Percentiles rank a stretch among this genome's conserved stretches.
phyloP scores from a whole-genome alignment of 2,329 filamentous ascomycete genomes.

The Seiridium cupressi region DNA sequence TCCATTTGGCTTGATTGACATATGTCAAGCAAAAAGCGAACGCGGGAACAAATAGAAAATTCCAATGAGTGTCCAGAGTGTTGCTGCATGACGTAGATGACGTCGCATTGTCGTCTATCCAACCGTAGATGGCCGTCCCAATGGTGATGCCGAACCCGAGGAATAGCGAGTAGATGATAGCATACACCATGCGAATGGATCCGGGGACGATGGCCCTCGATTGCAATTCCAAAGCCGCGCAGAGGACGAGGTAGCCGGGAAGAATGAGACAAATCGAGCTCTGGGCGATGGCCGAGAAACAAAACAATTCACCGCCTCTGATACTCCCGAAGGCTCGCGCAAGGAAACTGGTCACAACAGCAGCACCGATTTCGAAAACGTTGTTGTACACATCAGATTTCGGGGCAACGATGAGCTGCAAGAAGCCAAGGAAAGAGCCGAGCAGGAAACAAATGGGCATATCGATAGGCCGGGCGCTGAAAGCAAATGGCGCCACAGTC shows the following conservation, averaged over 20 bases:
- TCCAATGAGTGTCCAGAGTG: slow-evolving; percentile 45
- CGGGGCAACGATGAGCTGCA: slow-evolving; percentile 74
- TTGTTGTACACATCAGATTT: slow-evolving; percentile 68
- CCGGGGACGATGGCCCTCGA: slow-evolving; percentile 67
- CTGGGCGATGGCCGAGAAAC: slow-evolving; percentile 70
- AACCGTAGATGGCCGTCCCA: slow-evolving; percentile 51
- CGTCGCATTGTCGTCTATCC: slow-evolving; percentile 42
- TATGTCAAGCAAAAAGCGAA: slow-evolving; percentile 71
- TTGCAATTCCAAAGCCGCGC: slow-evolving; percentile 62
- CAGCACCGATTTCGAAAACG: slow-evolving; percentile 51
- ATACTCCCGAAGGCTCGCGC: slow-evolving; percentile 70
- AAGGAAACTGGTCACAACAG: slow-evolving; percentile 66
- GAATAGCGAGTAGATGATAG: slow-evolving; percentile 69
- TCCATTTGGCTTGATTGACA: slow-evolving; percentile 80
- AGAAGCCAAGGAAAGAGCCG: slow-evolving; percentile 68
- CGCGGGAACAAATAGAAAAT: slow-evolving; percentile 65
- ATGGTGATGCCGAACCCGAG: slow-evolving; percentile 70
- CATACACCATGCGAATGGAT: slow-evolving; percentile 70
- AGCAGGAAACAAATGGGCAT: slow-evolving; percentile 75
- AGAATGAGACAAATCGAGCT: slow-evolving; percentile 75
- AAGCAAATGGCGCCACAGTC: slow-evolving; percentile 77
- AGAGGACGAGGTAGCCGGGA: slow-evolving; percentile 59
- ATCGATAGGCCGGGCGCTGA: slow-evolving; percentile 73
- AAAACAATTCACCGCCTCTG: slow-evolving; percentile 56
- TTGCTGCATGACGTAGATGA: slow-evolving; percentile 41